phyloP scores from a whole-genome alignment of 148 eudicot species.

The Pharnaceum exiguum region DNA sequence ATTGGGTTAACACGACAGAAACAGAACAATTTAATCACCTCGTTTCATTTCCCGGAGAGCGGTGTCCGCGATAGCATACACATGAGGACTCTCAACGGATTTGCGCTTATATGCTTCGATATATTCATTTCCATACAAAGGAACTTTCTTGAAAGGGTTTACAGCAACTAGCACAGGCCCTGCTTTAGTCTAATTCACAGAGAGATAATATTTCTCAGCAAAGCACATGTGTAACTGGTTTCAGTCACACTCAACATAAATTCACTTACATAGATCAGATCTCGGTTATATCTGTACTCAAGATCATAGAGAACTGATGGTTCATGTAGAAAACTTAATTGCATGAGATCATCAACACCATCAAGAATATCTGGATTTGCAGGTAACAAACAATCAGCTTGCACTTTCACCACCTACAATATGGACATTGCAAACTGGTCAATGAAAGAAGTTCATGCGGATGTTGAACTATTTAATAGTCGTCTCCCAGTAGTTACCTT shows the following conservation, averaged over 20 bases:
- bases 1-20: background rate
- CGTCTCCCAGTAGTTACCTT: slow-evolving; percentile 66
- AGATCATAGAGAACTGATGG: slow-evolving; percentile 93
- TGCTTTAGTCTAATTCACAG: slow-evolving; percentile 69
- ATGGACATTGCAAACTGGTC: slow-evolving; percentile 1
- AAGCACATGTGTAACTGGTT: slow-evolving; percentile 7
- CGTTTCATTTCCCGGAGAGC: slow-evolving; percentile 87
- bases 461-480: background rate
- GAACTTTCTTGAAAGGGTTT: slow-evolving; percentile 86
- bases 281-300: slow-evolving; percentile 72
- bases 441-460: slow-evolving; percentile 1
- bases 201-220: background rate
- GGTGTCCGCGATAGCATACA: slow-evolving; percentile 89
- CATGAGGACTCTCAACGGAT: slow-evolving; percentile 78
- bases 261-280: slow-evolving; percentile 73
- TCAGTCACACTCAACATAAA: slow-evolving; percentile 1
- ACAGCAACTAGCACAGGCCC: slow-evolving; percentile 93
- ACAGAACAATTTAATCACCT: slow-evolving; percentile 39
- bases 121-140: slow-evolving; percentile 69
- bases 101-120: slow-evolving; percentile 68
- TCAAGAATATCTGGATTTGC: slow-evolving; percentile 97
- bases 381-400: slow-evolving; percentile 52
- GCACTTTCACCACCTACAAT: slow-evolving; percentile 67
- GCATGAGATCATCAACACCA: slow-evolving; percentile 97
- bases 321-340: slow-evolving; percentile 85